Conservation (phyloP, 345 rosid genomes). For the Noccaea caerulescens region DNA sequence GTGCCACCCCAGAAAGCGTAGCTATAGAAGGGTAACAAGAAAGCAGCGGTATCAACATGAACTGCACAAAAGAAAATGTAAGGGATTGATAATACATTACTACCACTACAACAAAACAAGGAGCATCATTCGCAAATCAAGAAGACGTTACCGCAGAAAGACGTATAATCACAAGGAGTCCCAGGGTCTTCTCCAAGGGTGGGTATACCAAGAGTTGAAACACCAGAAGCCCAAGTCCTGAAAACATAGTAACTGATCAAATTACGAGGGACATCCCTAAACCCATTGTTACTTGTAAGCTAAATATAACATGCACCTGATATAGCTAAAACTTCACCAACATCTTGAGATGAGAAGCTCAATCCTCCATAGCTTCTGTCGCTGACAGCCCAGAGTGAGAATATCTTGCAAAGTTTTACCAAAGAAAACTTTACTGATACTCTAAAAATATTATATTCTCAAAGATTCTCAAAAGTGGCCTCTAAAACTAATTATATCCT, state of each 20-base stretch:
- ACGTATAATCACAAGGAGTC: conserved; percentile 25
- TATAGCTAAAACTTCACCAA: conserved; percentile 66
- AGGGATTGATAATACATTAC: not conserved
- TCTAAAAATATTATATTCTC: conserved; percentile 5
- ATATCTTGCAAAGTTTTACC: conserved; percentile 40
- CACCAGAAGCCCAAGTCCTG: conserved; percentile 39
- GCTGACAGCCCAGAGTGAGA: conserved; percentile 73
- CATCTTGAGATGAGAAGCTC: conserved; percentile 65
- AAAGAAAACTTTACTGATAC: not conserved
- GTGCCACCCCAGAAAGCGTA: conserved; percentile 29
- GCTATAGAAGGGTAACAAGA: conserved; percentile 41
- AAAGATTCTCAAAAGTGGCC: not conserved
- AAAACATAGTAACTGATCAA: conserved; percentile 8
- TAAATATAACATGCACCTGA: conserved; percentile 50
- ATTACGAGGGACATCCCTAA: not conserved
- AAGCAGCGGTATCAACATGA: conserved; percentile 35
- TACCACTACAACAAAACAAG: not conserved
- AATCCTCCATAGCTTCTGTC: conserved; percentile 64
- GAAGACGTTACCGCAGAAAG: conserved; percentile 29
- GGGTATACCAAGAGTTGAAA: conserved; percentile 40
- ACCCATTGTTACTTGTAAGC: not conserved
- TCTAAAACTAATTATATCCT: conserved; percentile 1
- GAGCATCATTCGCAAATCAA: not conserved
- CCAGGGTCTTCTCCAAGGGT: conserved; percentile 8
- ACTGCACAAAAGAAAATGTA: conserved; percentile 2